Base-by-base conservation (phyloP, 75 land plant species). In the Isoetes taiwanensis region DNA sequence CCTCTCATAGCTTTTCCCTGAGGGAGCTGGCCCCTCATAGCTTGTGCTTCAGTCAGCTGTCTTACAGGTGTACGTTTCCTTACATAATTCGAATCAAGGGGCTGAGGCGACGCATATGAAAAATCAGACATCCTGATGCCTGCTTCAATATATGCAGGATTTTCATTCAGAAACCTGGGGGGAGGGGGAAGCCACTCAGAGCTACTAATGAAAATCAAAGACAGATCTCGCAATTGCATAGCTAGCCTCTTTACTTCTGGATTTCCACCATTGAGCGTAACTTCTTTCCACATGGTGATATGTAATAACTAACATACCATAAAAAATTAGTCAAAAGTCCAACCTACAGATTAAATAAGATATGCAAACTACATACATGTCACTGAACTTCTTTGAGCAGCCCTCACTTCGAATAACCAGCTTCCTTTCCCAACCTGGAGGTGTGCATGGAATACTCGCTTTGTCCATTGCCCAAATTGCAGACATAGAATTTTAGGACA, bases 391-490 rank as follows among this genome's bases (percentile, higher is more conserved):
- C n/a, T n/a, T 81, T 46, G 66, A 52, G 64, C 79, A 57, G 26
- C 80, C 78, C 68, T 81, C 86, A 29, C 76, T 67, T 52, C 96
- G 72, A 48, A 89, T 72, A 20, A 75, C 67, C 24, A 89, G 65
- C 25, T 70, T 39, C 34, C 96, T 59, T 61, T 81, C 64, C 78
- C 91, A 89, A 0, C 96, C 96, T 33, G 67, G 60, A 52, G 96
- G 96, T 16, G 96, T 72, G 60, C 43, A 75, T 32, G 96, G 84
- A 62, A 89, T 76, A 32, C 68, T 79, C 26, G 91, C 86, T 60
- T 75, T 85, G 54, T 89, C 96, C 48, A 89, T 74, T 16, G 96
- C 96, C 96, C 96, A 89, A 34, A 89, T 54, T 30, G 76, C 59
- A 59, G 63, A 65, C 17, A 43, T 48, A 1, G 76, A 74, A 68